Base-by-base conservation (phyloP, 305 asterid genomes). In the Plantago coronopus region DNA sequence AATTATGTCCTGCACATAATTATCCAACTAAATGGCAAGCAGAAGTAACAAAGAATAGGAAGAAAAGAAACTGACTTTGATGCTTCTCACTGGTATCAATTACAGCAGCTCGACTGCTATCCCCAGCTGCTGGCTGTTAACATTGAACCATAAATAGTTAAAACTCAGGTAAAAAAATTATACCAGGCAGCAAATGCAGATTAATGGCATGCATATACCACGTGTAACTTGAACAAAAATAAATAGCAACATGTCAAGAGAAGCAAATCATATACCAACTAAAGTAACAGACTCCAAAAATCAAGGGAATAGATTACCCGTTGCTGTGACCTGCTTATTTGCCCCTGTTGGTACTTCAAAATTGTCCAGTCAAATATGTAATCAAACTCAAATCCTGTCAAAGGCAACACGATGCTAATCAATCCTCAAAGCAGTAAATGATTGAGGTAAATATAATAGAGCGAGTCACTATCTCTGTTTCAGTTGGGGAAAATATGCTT, bases 281-380 rank as follows among this genome's bases (percentile, higher is more conserved):
- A 21, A 42, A 17, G 16, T n/a, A n/a, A 17, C 2, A 12, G 2
- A 5, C 18, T 18, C 29, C 20, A 48, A 46, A 34, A 46, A 6
- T 20, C 53, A 44, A 11, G 43, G 43, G 62, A 65, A 31, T 49
- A 71, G 54, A 51, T n/a, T 83, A 90, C 96, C 88, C 83, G 86
- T 71, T 81, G 85, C 62, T 79, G 96, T 48, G 83, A 64, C 84
- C 79, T 87, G 70, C 67, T 90, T 64, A 73, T 69, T 78, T 85
- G 96, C 55, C 94, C 83, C 76, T 90, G 97, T 77, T 87, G 96
- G 69, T 90, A 87, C 76, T 90, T 90, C 66, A 90, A 78, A 79
- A 90, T 87, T 42, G 97, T 90, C 97, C 97, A 90, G 74, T 90
- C 97, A 69, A 90, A 90, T 61, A 87, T 55, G 82, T 90, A 85